These are phyloP conservation scores for Clarkia xantiana DNA, from an alignment of 345 rosid genomes.

Conservation along the genomic window DNA sequence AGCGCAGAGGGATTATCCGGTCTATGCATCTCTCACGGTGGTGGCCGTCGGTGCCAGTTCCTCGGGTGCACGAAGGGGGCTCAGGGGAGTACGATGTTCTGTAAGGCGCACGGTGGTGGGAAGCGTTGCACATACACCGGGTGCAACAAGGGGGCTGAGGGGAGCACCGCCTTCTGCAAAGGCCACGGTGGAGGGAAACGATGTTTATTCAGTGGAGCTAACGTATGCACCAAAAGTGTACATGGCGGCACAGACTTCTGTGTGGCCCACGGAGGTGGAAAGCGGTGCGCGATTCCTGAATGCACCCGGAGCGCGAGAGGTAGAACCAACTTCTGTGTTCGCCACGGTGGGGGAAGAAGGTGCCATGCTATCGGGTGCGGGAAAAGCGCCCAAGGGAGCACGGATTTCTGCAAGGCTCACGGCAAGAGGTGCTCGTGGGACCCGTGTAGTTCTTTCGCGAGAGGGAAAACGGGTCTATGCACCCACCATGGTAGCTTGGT, in stretches of 20 bases:
- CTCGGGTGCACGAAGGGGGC: conserved; percentile 85
- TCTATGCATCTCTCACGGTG: conserved; percentile 95
- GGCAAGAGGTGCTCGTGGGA: conserved; percentile 96
- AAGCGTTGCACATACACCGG: conserved; percentile 68
- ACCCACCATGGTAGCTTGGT: conserved; percentile 66
- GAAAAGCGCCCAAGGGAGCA: conserved; percentile 98
- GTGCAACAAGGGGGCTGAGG: conserved; percentile 97
- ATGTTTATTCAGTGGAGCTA: conserved; percentile 74
- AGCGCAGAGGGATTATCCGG: conserved; percentile 98
- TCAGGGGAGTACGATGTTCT: conserved; percentile 95
- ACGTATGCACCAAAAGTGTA: conserved; percentile 82
- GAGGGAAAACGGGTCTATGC: conserved; percentile 88
- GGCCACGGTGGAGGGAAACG: conserved; percentile 99
- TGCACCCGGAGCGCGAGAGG: conserved; percentile 99
- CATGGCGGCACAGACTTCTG: conserved; percentile 99
- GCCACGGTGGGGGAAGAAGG: conserved; percentile 97
- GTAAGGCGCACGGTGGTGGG: conserved; percentile 99
- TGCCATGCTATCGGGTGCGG: conserved; percentile 72
- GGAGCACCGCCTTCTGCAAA: conserved; percentile 94
- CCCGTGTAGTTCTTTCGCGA: conserved; percentile 70
- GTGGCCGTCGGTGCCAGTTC: conserved; percentile 84
- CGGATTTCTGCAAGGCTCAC: conserved; percentile 97
- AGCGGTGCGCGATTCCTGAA: conserved; percentile 73
- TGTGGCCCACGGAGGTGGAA: conserved; percentile 98
- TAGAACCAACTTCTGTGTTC: conserved; percentile 79